Evolutionary conservation across 2,329 filamentous ascomycete genomes (phyloP), one percentile per base, ranked within the genome.

Genomic region (Cytospora schulzeri): DNA sequence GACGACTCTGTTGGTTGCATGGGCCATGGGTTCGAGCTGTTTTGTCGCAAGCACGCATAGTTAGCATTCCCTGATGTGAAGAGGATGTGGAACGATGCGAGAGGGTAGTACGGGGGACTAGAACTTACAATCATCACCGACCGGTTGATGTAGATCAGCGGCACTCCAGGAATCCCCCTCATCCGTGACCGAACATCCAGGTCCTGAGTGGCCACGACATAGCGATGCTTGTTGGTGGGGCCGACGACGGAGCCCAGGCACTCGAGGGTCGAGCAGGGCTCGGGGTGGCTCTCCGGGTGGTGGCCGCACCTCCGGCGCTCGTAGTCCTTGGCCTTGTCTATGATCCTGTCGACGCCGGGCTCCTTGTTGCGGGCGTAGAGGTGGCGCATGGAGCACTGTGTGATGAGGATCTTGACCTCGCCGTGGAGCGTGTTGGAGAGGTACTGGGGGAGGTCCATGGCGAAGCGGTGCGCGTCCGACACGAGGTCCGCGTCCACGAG

Each of bases 401-500:
- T 74, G 64, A 91, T 83, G 88, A 73, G 89, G 57, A 91, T 90
- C 78, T 95, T 96, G 70, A 93, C 88, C 75, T 92, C 86, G 67
- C 92, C 93, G 73, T 96, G 92, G 55, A 67, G 55, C 22, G 65
- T 67, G 50, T 67, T 67, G 54, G 62, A 41, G 9, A 67, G 65
- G 58, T 67, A 67, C 55, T 65, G 62, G 24, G 65, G 65, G n/a
- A 97, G 81, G 67, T 96, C 91, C 90, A 97, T 97, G 73, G 94
- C 95, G 80, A 91, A 95, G 57, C 87, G 86, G 69, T 90, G 87
- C 26, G 93, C 88, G 75, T 96, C 92, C 72, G 86, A 84, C 59
- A 98, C 85, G 71, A 98, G 91, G 69, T 93, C 88, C 65, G 92
- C 91, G 74, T 97, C 93, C 67, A 97, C 88, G 52, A 97, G 81